Evolutionary conservation across 805 yeast species (phyloP), one percentile per base, ranked within the genome.

Genomic region (Metschnikowia picachoensis): DNA sequence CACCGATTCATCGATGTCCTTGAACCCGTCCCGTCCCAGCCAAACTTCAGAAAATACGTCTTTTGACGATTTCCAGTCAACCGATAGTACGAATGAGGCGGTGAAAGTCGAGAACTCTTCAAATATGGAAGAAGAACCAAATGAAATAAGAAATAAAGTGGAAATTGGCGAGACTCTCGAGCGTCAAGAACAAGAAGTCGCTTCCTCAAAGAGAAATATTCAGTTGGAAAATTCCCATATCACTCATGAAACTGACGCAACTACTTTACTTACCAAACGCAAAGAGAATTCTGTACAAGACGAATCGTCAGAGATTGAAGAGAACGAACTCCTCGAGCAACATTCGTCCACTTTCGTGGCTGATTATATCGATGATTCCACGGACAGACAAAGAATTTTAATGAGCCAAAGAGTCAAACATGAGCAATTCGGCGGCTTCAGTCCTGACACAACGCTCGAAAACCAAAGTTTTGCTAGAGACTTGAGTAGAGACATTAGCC

Each of bases 371-470:
- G 46, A 43, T 30, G 46, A 43, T 34, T 43, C 46, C 17, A 25
- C 37, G 34, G 46, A 43, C n/a, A 35, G 30, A 11, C 41, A 37
- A 29, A 15, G 32, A 10, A 34, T 37, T 12, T 34, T 31, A 10
- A 32, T 14, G 9, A 28, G 37, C 25, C 46, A 33, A 14, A 37
- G 14, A 17, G 11, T 8, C 8, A 37, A 16, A 25, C 25, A 20
- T 20, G 30, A 7, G 8, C 8, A 33, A 7, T 48, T 48, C 31
- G 39, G 39, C n/a, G 47, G 41, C 6, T 50, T 50, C 37, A 50
- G 54, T 16, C 50, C 50, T 6, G 51, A 50, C 25, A 36, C 54
- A 8, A 45, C 54, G 7, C 35, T 36, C 20, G 52, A 48, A 12
- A 43, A 33, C n/a, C 45, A 41, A 16, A 30, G 37, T 5, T 37